These are phyloP conservation scores for Caryopteris hybrid DNA, from an alignment of 305 asterid species.

Conservation along the genomic window DNA sequence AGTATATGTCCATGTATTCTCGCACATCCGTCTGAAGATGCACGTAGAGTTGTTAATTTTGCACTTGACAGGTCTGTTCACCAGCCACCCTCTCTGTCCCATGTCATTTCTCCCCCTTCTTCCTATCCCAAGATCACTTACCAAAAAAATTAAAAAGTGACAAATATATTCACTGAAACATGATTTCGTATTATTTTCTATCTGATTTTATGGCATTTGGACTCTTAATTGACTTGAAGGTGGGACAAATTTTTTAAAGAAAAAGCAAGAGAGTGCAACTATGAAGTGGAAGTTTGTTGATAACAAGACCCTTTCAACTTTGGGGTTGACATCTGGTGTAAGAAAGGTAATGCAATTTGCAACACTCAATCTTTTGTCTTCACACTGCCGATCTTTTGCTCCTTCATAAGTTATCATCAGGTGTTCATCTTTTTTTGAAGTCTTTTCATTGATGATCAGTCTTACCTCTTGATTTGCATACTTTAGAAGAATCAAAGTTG, in stretches of 20 bases:
- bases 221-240: constrained; percentile 42
- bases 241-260: constrained; percentile 26
- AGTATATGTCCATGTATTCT: constrained; percentile 67
- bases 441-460: neutral
- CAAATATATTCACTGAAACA: neutral
- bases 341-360: constrained; percentile 63
- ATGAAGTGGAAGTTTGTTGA: constrained; percentile 72
- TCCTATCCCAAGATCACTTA: neutral
- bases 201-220: constrained; percentile 17
- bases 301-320: constrained; percentile 48
- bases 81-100: constrained; percentile 4
- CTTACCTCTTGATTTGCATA: neutral
- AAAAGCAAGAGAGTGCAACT: constrained; percentile 29
- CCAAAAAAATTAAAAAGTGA: neutral
- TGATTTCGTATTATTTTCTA: constrained; percentile 8
- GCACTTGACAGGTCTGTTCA: constrained; percentile 47
- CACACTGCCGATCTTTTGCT: neutral
- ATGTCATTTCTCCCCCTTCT: neutral
- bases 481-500: neutral
- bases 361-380: neutral
- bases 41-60: constrained; percentile 65
- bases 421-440: neutral
- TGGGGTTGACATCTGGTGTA: constrained; percentile 95
- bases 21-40: constrained; percentile 95
- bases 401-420: neutral